Evolutionary conservation across 768 basidiomycete genomes (phyloP).

Genomic region (Daedaleopsis sinensis): DNA sequence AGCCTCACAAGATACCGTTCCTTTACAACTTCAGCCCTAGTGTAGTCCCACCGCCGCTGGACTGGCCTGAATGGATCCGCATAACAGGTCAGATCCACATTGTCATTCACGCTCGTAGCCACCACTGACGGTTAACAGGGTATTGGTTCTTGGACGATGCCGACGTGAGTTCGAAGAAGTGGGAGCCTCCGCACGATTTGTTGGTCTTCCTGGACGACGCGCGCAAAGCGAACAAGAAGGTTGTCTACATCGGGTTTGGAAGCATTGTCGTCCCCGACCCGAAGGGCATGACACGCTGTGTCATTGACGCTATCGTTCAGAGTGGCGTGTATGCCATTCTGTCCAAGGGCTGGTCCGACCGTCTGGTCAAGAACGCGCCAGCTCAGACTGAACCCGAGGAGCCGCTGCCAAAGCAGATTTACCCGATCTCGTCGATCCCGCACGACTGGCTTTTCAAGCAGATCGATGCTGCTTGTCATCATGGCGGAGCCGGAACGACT

Average conservation of each 20-base stretch:
- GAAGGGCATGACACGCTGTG: conserved; percentile 86
- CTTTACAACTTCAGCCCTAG: conserved; percentile 95
- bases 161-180: conserved; percentile 86
- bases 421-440: conserved; percentile 82
- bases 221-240: conserved; percentile 74
- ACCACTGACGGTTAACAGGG: conserved; percentile 46
- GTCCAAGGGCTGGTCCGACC: conserved; percentile 98
- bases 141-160: conserved; percentile 98
- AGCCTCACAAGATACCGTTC: conserved; percentile 97
- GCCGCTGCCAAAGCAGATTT: conserved; percentile 77
- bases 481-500: conserved; percentile 96
- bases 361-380: conserved; percentile 63
- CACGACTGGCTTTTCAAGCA: conserved; percentile 96
- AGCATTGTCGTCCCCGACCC: conserved; percentile 98
- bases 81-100: conserved; percentile 64
- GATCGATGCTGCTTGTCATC: conserved; percentile 97
- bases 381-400: conserved; percentile 67
- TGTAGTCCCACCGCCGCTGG: conserved; percentile 89
- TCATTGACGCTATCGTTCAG: conserved; percentile 84
- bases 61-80: conserved; percentile 99
- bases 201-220: conserved; percentile 83
- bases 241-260: conserved; percentile 98
- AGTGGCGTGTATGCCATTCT: conserved; percentile 92
- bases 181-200: conserved; percentile 83
- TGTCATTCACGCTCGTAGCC: conserved; percentile 10